These are phyloP conservation scores for Kwoniella sp. DNA, from an alignment of 768 basidiomycete genomes.

Conservation along the genomic window DNA sequence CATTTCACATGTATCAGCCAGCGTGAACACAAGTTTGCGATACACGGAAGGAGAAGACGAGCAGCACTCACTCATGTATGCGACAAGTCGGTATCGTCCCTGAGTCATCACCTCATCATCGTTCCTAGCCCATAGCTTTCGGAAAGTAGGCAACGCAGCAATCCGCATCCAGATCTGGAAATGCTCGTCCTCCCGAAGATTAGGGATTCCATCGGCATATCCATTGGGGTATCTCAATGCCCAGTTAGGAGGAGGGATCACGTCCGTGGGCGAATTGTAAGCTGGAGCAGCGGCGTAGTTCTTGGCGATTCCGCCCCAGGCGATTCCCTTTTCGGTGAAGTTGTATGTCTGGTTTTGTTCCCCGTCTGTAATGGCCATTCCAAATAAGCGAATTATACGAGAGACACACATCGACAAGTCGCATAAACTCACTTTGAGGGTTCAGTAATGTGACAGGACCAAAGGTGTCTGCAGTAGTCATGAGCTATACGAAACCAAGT, in stretches of 20 bases:
- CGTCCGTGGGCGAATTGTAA: conserved; percentile 65
- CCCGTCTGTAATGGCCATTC: conserved; percentile 35
- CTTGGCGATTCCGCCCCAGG: conserved; percentile 93
- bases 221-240: conserved; percentile 67
- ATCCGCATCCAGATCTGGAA: conserved; percentile 99
- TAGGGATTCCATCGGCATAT: conserved; percentile 72
- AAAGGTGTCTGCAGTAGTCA: conserved; percentile 69
- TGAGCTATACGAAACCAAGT: conserved; percentile 3
- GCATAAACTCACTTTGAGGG: conserved; percentile 60
- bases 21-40: no score
- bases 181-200: conserved; percentile 77
- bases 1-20: background rate
- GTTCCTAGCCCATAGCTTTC: conserved; percentile 91
- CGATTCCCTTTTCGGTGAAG: conserved; percentile 78
- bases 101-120: conserved; percentile 70
- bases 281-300: conserved; percentile 75
- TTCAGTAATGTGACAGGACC: conserved; percentile 66
- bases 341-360: conserved; percentile 62
- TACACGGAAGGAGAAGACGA: no score
- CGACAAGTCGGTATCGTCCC: conserved; percentile 73
- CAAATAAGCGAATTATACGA: no score
- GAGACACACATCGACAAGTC: no score
- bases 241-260: conserved; percentile 97
- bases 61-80: conserved; percentile 72
- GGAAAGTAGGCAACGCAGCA: conserved; percentile 92